Base-by-base conservation (phyloP, 768 basidiomycete genomes). In the Goffeauzyma gilvescens region DNA sequence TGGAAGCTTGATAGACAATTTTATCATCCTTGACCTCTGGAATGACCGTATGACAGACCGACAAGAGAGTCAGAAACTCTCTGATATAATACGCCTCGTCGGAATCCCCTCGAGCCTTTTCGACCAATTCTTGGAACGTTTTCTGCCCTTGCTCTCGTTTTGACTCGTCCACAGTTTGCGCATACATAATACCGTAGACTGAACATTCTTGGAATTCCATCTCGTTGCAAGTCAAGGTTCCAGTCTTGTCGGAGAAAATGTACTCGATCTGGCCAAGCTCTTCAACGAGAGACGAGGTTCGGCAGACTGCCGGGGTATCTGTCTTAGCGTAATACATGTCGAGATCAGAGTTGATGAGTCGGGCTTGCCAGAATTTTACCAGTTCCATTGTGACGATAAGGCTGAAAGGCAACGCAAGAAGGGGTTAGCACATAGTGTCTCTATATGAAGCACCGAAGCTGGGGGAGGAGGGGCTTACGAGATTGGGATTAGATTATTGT, bases 331-430 rank as follows among this genome's bases (percentile, higher is more conserved):
- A 80, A 66, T 98, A 98, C 90, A 98, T 96, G 67, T 98, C 93
- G 38, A 90, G 74, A 64, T 90, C 93, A 20, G 75, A 86, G 63
- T 96, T 98, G 70, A 98, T 98, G 40, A 95, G 72, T 26, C 83
- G 80, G 1, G 93, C 89, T 67, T 96, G 93, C 62, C 39, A 87
- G 57, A 80, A 96, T 63, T 95, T 95, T 67, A 98, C 93, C 25
- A 96, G 81, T 68, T 98, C 93, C 81, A 96, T 96, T 3, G 93
- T 96, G 53, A 98, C 93, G 55, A 96, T 90, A 53, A 98, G 77
- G 0, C 67, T 68, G n/a, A n/a, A n/a, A n/a, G n/a, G n/a, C n/a
- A n/a, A n/a, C n/a, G n/a, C n/a, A n/a, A 17, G 38, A 39, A 39
- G 15, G 13, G 38, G 18, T 39, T 9, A 35, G 34, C 18, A 9